Percentiles rank a stretch among this genome's conserved stretches.
Conservation (phyloP, 2,329 filamentous ascomycete species). For the Lecanicillium sp. region DNA sequence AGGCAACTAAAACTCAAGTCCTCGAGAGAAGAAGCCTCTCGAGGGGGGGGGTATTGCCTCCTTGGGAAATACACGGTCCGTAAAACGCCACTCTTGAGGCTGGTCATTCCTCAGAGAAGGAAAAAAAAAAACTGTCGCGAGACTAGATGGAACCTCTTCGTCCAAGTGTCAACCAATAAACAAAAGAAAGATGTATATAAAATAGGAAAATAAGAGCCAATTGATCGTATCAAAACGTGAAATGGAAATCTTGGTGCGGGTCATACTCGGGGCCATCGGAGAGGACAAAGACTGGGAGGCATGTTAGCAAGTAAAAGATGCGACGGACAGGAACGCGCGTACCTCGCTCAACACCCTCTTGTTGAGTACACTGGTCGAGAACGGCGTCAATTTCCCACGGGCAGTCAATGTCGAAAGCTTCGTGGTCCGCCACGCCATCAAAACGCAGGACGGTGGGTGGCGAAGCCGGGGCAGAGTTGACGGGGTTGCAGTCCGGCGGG, state of each 20-base stretch:
- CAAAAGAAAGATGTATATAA: not conserved
- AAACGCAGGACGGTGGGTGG: conserved; percentile 15
- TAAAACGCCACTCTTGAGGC: conserved; percentile 2
- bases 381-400: conserved; percentile 21
- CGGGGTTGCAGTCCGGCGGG: too few species aligned
- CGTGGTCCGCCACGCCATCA: conserved; percentile 17
- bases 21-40: not conserved
- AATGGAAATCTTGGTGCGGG: conserved; percentile 10
- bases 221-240: conserved; percentile 1
- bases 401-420: conserved; percentile 20
- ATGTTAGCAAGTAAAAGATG: not conserved
- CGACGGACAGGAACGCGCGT: not conserved
- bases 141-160: not conserved
- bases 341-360: not conserved
- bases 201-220: not conserved
- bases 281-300: not conserved
- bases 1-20: conserved; percentile 1
- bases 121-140: not conserved
- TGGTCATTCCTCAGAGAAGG: too few species aligned
- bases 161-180: not conserved
- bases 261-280: not conserved
- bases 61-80: not conserved
- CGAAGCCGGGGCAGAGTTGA: conserved; percentile 1
- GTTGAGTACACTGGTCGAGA: conserved; percentile 14
- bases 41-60: conserved; percentile 11